Percentiles rank a stretch among this genome's conserved stretches.
Conservation (phyloP, 345 rosid species). For the Eucalyptus pauciflora region DNA sequence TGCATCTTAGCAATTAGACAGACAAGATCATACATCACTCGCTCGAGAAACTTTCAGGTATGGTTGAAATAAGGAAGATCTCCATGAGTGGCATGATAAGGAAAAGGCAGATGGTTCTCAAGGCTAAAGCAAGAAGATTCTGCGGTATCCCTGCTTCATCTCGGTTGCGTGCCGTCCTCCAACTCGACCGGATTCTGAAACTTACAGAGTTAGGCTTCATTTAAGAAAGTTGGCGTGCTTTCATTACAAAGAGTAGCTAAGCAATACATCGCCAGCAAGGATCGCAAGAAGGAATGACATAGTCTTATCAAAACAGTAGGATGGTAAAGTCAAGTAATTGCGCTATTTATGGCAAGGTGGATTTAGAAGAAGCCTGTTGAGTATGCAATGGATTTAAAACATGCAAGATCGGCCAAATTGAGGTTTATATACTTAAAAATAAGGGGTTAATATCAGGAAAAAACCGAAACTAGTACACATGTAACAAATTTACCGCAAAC, state of each 20-base stretch:
- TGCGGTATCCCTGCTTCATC: slow-evolving; percentile 62
- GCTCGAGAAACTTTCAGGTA: not conserved
- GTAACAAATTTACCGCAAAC: too few species aligned
- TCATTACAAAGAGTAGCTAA: not conserved
- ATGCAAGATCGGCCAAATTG: not conserved
- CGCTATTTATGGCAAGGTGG: not conserved
- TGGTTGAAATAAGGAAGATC: not conserved
- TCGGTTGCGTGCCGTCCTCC: slow-evolving; percentile 69
- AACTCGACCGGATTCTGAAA: slow-evolving; percentile 71
- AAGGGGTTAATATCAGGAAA: too few species aligned
- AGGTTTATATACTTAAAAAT: not conserved
- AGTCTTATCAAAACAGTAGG: not conserved
- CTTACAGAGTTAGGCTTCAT: not conserved
- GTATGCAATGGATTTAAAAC: not conserved
- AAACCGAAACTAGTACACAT: accelerated
- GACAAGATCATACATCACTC: not conserved
- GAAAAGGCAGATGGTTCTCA: not conserved
- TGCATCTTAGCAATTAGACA: slow-evolving; percentile 54
- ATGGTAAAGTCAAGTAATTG: not conserved
- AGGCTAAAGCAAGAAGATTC: not conserved
- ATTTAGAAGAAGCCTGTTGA: not conserved
- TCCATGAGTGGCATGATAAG: not conserved
- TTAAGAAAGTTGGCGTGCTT: not conserved
- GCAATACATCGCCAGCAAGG: not conserved
- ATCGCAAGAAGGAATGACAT: not conserved